Evolutionary conservation across 345 rosid genomes (phyloP).

Genomic region (Gossypium australe): DNA sequence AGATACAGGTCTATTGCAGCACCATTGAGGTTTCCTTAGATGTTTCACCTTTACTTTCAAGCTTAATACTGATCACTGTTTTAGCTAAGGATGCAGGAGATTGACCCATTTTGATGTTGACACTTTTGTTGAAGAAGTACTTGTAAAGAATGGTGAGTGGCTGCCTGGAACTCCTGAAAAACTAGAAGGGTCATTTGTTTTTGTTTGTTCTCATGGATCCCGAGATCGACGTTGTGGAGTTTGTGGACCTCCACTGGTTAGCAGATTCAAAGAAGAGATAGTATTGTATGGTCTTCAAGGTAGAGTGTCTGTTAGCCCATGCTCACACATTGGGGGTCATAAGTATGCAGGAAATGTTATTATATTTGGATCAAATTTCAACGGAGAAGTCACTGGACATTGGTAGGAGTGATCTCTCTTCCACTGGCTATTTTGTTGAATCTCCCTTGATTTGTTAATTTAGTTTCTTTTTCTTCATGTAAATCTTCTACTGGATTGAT

Average conservation of each 20-base stretch:
- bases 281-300: conserved; percentile 64
- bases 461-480: background rate
- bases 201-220: conserved; percentile 92
- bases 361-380: conserved; percentile 57
- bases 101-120: conserved; percentile 98
- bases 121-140: conserved; percentile 96
- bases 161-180: conserved; percentile 84
- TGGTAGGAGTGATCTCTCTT: conserved; percentile 45
- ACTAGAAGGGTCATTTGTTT: conserved; percentile 72
- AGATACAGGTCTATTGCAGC: conserved; percentile 69
- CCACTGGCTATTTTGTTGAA: background rate
- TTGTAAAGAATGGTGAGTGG: conserved; percentile 92
- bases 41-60: conserved; percentile 6
- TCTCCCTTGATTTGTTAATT: conserved; percentile 8
- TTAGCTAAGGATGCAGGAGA: conserved; percentile 63
- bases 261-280: conserved; percentile 84
- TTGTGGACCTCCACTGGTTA: conserved; percentile 84
- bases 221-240: conserved; percentile 87
- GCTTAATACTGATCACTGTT: conserved; percentile 15
- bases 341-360: conserved; percentile 95
- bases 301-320: conserved; percentile 88
- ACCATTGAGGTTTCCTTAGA: conserved; percentile 5
- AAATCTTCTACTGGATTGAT: background rate
- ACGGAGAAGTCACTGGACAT: conserved; percentile 66
- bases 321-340: conserved; percentile 97